These are phyloP conservation scores for Chaetomium tenue DNA, from an alignment of 495 filamentous ascomycete species.

Conservation along the genomic window DNA sequence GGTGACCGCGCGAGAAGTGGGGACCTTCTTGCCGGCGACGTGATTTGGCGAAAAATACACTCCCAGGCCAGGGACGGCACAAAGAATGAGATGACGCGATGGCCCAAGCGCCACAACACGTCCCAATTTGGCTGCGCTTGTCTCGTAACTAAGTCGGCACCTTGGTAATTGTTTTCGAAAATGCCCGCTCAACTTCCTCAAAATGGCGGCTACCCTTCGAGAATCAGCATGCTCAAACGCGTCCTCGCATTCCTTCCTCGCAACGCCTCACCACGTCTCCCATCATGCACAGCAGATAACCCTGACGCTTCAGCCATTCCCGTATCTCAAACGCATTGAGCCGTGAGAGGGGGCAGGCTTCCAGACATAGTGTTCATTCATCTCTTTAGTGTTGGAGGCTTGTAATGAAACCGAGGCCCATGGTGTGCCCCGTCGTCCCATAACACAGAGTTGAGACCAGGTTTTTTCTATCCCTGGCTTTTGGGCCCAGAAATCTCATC, in stretches of 20 bases:
- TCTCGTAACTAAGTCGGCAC: no score
- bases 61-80: constrained; percentile 19
- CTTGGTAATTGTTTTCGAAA: neutral
- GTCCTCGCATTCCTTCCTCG: neutral
- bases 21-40: constrained; percentile 18
- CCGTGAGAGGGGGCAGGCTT: no score
- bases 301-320: neutral
- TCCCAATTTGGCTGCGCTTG: constrained; percentile 25
- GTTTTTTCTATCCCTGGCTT: no score
- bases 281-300: neutral
- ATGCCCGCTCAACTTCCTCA: neutral
- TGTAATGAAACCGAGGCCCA: no score
- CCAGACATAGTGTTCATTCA: neutral
- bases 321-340: neutral
- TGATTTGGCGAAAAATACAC: constrained; percentile 41
- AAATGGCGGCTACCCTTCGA: neutral
- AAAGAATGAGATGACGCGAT: constrained; percentile 29
- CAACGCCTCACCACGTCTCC: no score
- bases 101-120: constrained; percentile 40
- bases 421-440: no score
- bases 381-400: no score
- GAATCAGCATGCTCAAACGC: constrained; percentile 3
- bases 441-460: no score
- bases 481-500: no score
- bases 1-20: constrained; percentile 32